phyloP scores from a whole-genome alignment of 164 flowering plant genomes.

The Stephania yunnanensis region DNA sequence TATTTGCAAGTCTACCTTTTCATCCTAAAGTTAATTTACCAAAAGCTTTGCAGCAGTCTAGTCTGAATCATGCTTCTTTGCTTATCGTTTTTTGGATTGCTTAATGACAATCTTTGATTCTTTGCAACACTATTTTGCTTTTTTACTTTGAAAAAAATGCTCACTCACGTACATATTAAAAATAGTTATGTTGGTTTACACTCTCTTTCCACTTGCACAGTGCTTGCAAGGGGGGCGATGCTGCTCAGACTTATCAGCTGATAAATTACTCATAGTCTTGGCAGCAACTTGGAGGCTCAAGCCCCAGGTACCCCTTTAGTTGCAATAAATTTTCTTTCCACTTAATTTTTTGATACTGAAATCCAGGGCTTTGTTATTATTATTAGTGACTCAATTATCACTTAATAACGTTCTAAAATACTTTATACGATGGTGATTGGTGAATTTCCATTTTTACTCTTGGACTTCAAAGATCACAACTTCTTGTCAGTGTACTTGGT shows the following conservation, averaged over 20 bases:
- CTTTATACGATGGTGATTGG: neutral
- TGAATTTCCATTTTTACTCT: neutral
- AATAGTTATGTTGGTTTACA: neutral
- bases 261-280: neutral
- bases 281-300: neutral
- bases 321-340: neutral
- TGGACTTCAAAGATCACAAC: neutral
- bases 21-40: neutral
- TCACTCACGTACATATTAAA: neutral
- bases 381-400: neutral
- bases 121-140: conserved; percentile 3
- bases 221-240: neutral
- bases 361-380: neutral
- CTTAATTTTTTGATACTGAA: neutral
- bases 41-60: neutral
- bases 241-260: neutral
- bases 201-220: neutral
- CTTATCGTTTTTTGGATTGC: conserved; percentile 1
- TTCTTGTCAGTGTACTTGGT: neutral
- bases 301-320: neutral
- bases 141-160: conserved; percentile 1
- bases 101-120: conserved; percentile 4
- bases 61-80: conserved; percentile 3
- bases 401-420: neutral
- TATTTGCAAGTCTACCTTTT: neutral